Base-by-base conservation (phyloP, 2,329 filamentous ascomycete species). In the Calcarisporium arbuscula region DNA sequence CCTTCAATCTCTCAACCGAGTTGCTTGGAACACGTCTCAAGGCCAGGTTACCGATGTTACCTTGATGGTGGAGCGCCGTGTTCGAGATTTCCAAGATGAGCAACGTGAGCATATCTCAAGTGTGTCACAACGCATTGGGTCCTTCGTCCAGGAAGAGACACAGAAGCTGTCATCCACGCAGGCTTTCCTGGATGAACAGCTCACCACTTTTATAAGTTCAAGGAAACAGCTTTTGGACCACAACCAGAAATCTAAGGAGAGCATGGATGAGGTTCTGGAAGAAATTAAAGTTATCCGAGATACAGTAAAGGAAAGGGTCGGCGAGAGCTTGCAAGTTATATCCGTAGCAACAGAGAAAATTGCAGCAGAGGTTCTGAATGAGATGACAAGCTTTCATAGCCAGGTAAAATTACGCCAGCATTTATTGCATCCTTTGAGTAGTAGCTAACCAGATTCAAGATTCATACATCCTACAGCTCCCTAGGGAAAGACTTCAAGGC, bases 251-350 rank as follows among this genome's bases (percentile, higher is more conserved):
- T 82, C 87, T 4, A 85, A 83, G 50, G 79, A 89, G 30, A 83
- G 89, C 37, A 88, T 95, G 85, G 89, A 95, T 49, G 68, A 76
- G n/a, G 82, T 95, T 2, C 70, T 98, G 8, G 85, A 92, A 50
- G 90, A 94, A 54, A 95, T 96, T 56, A 89, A 89, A 54, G 78
- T 76, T n/a, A 70, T 96, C 17, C 78, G 90, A 16, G 85, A 95
- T 55, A 81, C 85, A 34, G 86, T 96, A 33, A 95, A 95, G 65
- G 69, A 75, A 31, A 82, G 83, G 42, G 85, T 96, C 30, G 85
- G 86, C 3, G 80, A 88, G 51, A 90, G 89, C 8, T 68, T 96
- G 28, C 81, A 86, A 49, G 80, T 86, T 18, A 77, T 96, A 16
- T 88, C 88, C 3, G 74, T 74, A 9, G 87, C 89, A 8, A 88